Conservation (phyloP, 2,329 filamentous ascomycete species). For the Penicillium sp. region DNA sequence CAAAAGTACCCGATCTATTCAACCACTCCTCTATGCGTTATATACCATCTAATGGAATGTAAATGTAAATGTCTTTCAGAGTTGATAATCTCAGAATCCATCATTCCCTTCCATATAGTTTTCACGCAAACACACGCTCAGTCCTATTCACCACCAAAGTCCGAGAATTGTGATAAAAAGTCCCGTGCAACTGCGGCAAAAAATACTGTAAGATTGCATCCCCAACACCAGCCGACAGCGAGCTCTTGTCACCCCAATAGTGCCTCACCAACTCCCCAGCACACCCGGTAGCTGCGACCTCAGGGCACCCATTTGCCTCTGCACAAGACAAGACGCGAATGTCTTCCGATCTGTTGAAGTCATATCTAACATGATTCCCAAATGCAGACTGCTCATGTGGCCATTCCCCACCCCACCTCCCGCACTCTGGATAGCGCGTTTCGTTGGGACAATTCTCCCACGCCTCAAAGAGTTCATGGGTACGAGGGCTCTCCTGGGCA, state of each 20-base stretch:
- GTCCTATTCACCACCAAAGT: not conserved
- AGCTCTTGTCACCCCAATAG: constrained; percentile 18
- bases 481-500: constrained; percentile 33
- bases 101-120: too few relatives aligned
- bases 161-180: constrained; percentile 5
- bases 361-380: constrained; percentile 19
- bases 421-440: constrained; percentile 13
- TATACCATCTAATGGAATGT: not conserved
- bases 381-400: constrained; percentile 23
- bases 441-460: constrained; percentile 19
- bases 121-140: not conserved
- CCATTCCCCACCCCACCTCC: constrained; percentile 15
- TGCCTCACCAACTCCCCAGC: constrained; percentile 18
- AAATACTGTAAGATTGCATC: constrained; percentile 16
- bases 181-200: constrained; percentile 14
- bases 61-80: not conserved
- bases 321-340: constrained; percentile 15
- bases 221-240: constrained; percentile 7
- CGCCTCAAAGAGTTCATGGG: constrained; percentile 17
- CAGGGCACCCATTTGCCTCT: constrained; percentile 22
- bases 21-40: not conserved
- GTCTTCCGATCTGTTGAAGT: constrained; percentile 18
- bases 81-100: not conserved
- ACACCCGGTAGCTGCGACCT: constrained; percentile 13
- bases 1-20: not conserved